Conservation (phyloP, 2,329 filamentous ascomycete genomes). For the Pseudogymnoascus sp. region DNA sequence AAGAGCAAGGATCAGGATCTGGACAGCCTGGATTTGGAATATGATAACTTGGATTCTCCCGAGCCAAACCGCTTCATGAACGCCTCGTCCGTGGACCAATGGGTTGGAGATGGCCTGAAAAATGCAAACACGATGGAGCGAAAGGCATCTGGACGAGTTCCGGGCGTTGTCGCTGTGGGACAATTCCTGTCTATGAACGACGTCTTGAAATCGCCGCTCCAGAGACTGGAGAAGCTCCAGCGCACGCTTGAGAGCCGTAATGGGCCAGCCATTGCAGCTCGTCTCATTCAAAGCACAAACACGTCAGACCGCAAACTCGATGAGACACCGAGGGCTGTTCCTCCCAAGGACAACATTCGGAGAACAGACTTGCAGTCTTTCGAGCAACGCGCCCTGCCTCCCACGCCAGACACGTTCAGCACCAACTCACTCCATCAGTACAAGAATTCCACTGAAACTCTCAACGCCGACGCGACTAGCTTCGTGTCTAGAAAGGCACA, state of each 20-base stretch:
- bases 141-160: not conserved
- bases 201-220: constrained; percentile 44
- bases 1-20: constrained; percentile 24
- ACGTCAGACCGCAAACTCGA: not conserved
- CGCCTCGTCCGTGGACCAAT: constrained; percentile 17
- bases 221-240: constrained; percentile 43
- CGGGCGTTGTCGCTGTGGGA: constrained; percentile 11
- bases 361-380: constrained; percentile 23
- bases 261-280: constrained; percentile 4
- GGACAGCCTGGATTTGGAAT: constrained; percentile 3
- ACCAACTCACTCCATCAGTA: constrained; percentile 35
- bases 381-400: constrained; percentile 29
- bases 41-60: constrained; percentile 1
- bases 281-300: not conserved
- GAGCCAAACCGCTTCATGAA: constrained; percentile 4
- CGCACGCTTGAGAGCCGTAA: constrained; percentile 22
- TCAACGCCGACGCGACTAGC: constrained; percentile 19
- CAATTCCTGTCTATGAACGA: constrained; percentile 42
- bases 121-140: constrained; percentile 28
- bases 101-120: constrained; percentile 19
- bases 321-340: constrained; percentile 9
- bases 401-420: constrained; percentile 31
- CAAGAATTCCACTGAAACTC: constrained; percentile 44
- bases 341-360: constrained; percentile 17
- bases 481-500: not conserved